These are phyloP conservation scores for Pyracantha coccinea DNA, from an alignment of 331 rosid genomes.

Conservation along the genomic window DNA sequence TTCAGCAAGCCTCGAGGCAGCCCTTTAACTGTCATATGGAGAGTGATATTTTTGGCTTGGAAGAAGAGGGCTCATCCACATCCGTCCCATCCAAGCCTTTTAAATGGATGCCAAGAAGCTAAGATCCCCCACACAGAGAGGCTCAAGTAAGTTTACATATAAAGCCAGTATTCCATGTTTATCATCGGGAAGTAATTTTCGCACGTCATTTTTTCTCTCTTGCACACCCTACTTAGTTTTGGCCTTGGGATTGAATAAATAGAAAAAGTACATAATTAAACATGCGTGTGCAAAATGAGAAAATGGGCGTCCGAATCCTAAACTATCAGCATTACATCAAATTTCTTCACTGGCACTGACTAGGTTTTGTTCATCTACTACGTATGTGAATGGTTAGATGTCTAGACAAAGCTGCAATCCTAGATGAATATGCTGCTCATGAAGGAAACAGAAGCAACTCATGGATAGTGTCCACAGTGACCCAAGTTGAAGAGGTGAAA, in stretches of 20 bases:
- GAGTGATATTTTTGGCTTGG: constrained; percentile 78
- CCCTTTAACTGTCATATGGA: constrained; percentile 78
- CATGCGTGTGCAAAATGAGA: no score
- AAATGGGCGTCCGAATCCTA: no score
- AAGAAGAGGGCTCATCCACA: constrained; percentile 46
- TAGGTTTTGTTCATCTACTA: neutral
- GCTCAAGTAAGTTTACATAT: constrained; percentile 37
- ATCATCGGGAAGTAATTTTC: no score
- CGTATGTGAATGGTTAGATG: constrained; percentile 33
- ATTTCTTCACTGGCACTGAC: neutral
- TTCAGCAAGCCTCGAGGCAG: constrained; percentile 76
- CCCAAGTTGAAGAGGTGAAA: constrained; percentile 85
- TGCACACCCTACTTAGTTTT: no score
- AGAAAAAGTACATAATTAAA: no score
- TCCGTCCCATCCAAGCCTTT: constrained; percentile 56
- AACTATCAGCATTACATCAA: no score
- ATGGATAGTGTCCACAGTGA: constrained; percentile 77
- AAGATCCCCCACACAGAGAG: constrained; percentile 51
- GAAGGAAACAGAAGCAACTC: constrained; percentile 33
- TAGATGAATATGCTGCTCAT: constrained; percentile 33
- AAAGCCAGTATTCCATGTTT: no score
- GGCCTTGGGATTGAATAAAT: no score
- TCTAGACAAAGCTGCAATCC: constrained; percentile 89
- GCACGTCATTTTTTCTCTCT: no score
- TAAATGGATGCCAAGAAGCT: constrained; percentile 57